Percentiles rank a stretch among this genome's conserved stretches.
These are phyloP conservation scores for Arthromyces matolae DNA, from an alignment of 768 basidiomycete species.

Conservation along the genomic window DNA sequence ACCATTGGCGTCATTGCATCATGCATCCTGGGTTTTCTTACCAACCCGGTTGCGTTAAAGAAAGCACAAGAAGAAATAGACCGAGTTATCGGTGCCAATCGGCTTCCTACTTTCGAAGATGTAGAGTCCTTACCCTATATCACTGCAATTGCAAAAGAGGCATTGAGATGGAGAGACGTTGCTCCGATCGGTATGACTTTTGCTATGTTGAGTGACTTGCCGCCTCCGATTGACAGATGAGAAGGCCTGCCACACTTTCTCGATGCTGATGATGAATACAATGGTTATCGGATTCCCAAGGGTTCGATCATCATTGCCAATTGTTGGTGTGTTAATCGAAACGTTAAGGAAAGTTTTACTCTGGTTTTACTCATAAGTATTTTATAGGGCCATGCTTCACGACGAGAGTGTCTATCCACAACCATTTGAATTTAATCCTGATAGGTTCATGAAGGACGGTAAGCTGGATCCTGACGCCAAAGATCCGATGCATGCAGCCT, in stretches of 20 bases:
- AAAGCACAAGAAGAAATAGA: slow-evolving; percentile 26
- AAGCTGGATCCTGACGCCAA: slow-evolving; percentile 14
- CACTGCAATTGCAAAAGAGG: slow-evolving; percentile 30
- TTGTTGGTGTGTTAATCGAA: slow-evolving; percentile 24
- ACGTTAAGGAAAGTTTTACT: neutral
- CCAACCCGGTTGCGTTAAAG: slow-evolving; percentile 23
- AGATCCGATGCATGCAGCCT: slow-evolving; percentile 9
- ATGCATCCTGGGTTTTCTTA: slow-evolving; percentile 27
- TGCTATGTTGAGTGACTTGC: no score
- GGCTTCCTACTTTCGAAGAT: slow-evolving; percentile 29
- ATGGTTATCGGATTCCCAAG: slow-evolving; percentile 32
- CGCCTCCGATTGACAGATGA: neutral
- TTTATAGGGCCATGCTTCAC: slow-evolving; percentile 30
- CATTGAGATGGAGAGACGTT: slow-evolving; percentile 26
- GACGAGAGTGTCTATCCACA: slow-evolving; percentile 30
- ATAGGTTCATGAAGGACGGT: slow-evolving; percentile 30
- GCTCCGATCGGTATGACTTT: slow-evolving; percentile 19
- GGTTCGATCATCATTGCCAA: slow-evolving; percentile 27
- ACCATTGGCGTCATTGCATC: slow-evolving; percentile 20
- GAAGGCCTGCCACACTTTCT: slow-evolving; percentile 29
- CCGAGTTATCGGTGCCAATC: slow-evolving; percentile 21
- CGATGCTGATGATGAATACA: slow-evolving; percentile 29
- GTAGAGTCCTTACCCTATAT: slow-evolving; percentile 26
- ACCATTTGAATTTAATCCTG: slow-evolving; percentile 31
- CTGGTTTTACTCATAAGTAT: neutral